These are phyloP conservation scores for Monascus ruber DNA, from an alignment of 2,329 filamentous ascomycete genomes.

Conservation along the genomic window DNA sequence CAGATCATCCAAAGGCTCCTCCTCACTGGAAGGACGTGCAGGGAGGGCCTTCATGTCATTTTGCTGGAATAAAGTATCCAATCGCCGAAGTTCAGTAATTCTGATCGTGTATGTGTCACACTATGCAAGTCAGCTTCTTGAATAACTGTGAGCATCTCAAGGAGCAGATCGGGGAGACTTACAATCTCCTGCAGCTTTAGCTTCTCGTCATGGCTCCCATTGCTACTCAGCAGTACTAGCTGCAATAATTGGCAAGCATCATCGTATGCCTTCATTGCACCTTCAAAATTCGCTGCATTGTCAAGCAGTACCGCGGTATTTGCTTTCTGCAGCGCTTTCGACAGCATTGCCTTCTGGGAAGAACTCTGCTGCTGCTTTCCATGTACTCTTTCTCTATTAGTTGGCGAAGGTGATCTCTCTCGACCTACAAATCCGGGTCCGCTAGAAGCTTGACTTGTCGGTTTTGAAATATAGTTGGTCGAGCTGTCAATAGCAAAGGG, in stretches of 20 bases:
- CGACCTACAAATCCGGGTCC: conserved; percentile 11
- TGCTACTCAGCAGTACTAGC: conserved; percentile 75
- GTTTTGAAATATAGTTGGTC: conserved; percentile 1
- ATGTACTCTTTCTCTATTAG: conserved; percentile 14
- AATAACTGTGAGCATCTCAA: not conserved
- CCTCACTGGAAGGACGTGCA: conserved; percentile 53
- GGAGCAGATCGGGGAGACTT: conserved; percentile 32
- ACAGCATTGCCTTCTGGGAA: conserved; percentile 90
- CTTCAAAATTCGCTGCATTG: conserved; percentile 89
- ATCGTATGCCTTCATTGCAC: conserved; percentile 76
- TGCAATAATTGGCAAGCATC: conserved; percentile 84
- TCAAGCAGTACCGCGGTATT: conserved; percentile 92
- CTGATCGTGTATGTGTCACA: conserved; percentile 81
- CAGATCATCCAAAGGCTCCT: conserved; percentile 38
- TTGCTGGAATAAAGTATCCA: conserved; percentile 43
- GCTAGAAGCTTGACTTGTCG: conserved; percentile 7
- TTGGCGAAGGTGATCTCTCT: conserved; percentile 14
- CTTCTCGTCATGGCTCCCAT: conserved; percentile 72
- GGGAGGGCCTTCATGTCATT: conserved; percentile 65
- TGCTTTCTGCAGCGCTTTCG: conserved; percentile 87
- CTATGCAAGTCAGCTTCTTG: conserved; percentile 33
- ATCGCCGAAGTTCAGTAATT: conserved; percentile 72
- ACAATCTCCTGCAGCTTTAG: conserved; percentile 84
- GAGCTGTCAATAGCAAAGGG: conserved; percentile 1
- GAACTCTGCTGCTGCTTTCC: conserved; percentile 36